Base-by-base conservation (phyloP, 2,329 filamentous ascomycete species). In the Sporothrix brasiliensis region DNA sequence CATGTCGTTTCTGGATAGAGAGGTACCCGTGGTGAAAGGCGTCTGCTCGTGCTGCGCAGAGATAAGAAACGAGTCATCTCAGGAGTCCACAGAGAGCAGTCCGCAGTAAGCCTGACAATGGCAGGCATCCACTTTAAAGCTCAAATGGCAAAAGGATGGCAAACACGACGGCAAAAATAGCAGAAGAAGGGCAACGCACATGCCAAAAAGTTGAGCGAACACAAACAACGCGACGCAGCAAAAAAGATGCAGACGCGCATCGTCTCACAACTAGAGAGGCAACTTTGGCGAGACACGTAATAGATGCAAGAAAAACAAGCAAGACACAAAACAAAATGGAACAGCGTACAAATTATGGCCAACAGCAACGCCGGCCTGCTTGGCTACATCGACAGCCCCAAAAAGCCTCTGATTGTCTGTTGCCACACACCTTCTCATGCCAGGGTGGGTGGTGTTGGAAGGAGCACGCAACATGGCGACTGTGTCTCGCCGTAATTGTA, bases 181-280 rank as follows among this genome's bases (percentile, higher is more conserved):
- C 41, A 11, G 27, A 30, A 30, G 27, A n/a, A 65, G 69, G 66
- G 66, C 67, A 53, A 71, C 69, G 70, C 70, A 71, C 70, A 71
- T 71, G 70, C 61, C 24, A 71, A 71, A 69, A 69, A 30, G 34
- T 41, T 19, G 6, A 1, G 16, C n/a, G 11, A 50, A 13, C 39
- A 24, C 16, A 34, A 69, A 16, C 47, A 49, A 69, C 21, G 53
- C 58, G 52, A 49, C 30, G 50, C 50, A 49, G 44, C 27, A 63
- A 68, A 39, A 21, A 61, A 21, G 24, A 44, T 27, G 44, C 58
- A 16, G 39, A 63, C 39, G 58, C 39, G 58, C 58, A 63, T 63
- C 58, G 44, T 63, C 21, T 27, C 58, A 63, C 39, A 47, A n/a
- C 56, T 44, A 34, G 10, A 30, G 61, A 66, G 44, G 44, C 47